Evolutionary conservation across 306 rosid species (phyloP).

Genomic region (Herpetospermum pedunculosum): DNA sequence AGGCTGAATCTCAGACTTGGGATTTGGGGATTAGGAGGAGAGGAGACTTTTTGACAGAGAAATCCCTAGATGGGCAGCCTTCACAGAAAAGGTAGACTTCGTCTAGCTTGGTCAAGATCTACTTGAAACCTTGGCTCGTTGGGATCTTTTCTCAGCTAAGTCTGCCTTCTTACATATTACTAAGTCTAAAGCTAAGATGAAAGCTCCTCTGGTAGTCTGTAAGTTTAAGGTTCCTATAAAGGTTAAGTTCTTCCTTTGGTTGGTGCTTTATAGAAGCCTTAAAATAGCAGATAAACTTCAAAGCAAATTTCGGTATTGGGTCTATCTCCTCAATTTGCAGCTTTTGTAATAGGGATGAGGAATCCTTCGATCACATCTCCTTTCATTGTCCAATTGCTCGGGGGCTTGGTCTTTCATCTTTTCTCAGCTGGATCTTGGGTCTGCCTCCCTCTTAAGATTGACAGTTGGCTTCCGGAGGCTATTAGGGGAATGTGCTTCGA

Average conservation of each 20-base stretch:
- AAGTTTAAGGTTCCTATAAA: not conserved
- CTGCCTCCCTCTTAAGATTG: no score
- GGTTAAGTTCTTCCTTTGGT: not conserved
- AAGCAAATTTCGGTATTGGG: no score
- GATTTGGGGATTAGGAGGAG: not conserved
- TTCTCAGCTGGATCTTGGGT: no score
- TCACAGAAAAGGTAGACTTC: not conserved
- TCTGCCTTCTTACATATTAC: not conserved
- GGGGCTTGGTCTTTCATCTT: no score
- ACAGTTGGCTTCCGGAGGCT: no score
- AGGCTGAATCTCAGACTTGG: not conserved
- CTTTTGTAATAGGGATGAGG: no score
- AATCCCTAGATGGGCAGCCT: not conserved
- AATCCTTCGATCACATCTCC: no score
- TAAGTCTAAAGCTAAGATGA: not conserved
- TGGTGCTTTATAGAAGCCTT: not conserved
- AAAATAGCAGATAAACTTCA: not conserved
- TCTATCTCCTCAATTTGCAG: no score
- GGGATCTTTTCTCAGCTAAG: not conserved
- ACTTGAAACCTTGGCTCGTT: not conserved
- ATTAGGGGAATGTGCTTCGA: no score
- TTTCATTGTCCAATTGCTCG: no score
- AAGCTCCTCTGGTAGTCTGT: not conserved
- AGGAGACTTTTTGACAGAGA: not conserved
- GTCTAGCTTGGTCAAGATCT: not conserved